A percentile compares a stretch with the other conserved stretches of the same genome.
phyloP scores from a whole-genome alignment of 371 early-diverging fungal species.

The Gilbertella persicaria region DNA sequence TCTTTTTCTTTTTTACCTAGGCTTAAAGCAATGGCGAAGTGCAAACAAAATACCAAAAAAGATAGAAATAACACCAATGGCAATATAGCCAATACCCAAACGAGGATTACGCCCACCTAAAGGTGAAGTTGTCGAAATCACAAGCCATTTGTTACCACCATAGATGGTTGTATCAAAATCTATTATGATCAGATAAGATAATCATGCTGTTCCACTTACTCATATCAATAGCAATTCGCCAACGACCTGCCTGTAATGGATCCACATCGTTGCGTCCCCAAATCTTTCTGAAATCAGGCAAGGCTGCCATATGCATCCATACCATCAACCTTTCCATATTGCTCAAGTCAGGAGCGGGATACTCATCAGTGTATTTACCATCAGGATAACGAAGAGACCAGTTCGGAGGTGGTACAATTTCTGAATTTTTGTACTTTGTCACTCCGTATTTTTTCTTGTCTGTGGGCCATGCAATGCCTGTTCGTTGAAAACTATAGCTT shows the following conservation, averaged over 20 bases:
- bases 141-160: conserved; percentile 91
- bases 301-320: conserved; percentile 98
- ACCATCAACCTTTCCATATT: conserved; percentile 89
- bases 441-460: conserved; percentile 76
- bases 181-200: conserved; percentile 20
- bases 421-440: conserved; percentile 51
- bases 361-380: conserved; percentile 33
- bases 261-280: conserved; percentile 80
- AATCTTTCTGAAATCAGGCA: conserved; percentile 96
- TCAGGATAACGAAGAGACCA: conserved; percentile 68
- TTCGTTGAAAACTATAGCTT: conserved; percentile 43
- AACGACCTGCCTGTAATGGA: conserved; percentile 58
- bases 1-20: too few relatives aligned
- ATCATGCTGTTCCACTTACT: conserved; percentile 54
- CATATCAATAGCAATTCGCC: conserved; percentile 68
- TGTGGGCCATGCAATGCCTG: conserved; percentile 88
- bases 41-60: conserved; percentile 86
- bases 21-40: conserved; percentile 83
- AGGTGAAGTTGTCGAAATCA: conserved; percentile 87
- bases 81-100: conserved; percentile 91
- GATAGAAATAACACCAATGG: conserved; percentile 83
- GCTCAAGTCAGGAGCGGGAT: conserved; percentile 71
- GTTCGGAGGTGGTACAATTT: conserved; percentile 79
- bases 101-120: conserved; percentile 96
- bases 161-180: conserved; percentile 81